Conservation (phyloP, 2,329 filamentous ascomycete species). For the Byssochlamys sp. region DNA sequence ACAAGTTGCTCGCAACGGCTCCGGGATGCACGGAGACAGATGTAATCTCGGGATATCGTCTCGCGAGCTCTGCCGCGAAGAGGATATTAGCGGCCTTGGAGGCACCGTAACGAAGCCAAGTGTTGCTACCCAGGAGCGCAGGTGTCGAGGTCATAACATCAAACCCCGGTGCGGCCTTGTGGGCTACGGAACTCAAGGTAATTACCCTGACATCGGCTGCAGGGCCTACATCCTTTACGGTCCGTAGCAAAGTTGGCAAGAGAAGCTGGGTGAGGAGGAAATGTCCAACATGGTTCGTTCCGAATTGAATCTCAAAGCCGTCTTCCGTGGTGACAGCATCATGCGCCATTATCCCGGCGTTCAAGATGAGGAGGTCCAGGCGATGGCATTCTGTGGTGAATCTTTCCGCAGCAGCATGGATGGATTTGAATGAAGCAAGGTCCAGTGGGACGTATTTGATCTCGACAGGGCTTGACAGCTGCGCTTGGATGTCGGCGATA, state of each 20-base stretch:
- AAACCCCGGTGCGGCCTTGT: slow-evolving; percentile 24
- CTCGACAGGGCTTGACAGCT: slow-evolving; percentile 23
- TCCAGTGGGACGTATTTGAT: slow-evolving; percentile 42
- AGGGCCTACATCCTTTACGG: slow-evolving; percentile 14
- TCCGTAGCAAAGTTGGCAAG: slow-evolving; percentile 31
- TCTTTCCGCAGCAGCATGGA: slow-evolving; percentile 35
- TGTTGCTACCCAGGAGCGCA: slow-evolving; percentile 23
- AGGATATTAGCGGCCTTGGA: slow-evolving; percentile 44
- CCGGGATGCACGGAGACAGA: slow-evolving; percentile 44
- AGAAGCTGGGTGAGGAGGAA: slow-evolving; percentile 38
- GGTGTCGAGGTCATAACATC: slow-evolving; percentile 29
- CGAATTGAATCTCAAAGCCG: slow-evolving; percentile 37
- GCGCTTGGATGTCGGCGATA: slow-evolving; percentile 33
- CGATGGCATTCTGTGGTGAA: slow-evolving; percentile 34
- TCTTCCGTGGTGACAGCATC: slow-evolving; percentile 28
- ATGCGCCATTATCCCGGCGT: slow-evolving; percentile 40
- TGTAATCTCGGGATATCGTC: slow-evolving; percentile 34
- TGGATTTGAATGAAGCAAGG: slow-evolving; percentile 41
- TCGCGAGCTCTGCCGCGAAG: slow-evolving; percentile 38
- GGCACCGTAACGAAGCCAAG: slow-evolving; percentile 42
- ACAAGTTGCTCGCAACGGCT: slow-evolving; percentile 33
- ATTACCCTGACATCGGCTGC: slow-evolving; percentile 28
- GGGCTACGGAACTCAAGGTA: slow-evolving; percentile 28
- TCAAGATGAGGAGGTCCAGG: slow-evolving; percentile 38
- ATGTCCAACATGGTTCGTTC: slow-evolving; percentile 40